Conservation (phyloP, 2,329 filamentous ascomycete species). For the Plectosphaerella sp. region DNA sequence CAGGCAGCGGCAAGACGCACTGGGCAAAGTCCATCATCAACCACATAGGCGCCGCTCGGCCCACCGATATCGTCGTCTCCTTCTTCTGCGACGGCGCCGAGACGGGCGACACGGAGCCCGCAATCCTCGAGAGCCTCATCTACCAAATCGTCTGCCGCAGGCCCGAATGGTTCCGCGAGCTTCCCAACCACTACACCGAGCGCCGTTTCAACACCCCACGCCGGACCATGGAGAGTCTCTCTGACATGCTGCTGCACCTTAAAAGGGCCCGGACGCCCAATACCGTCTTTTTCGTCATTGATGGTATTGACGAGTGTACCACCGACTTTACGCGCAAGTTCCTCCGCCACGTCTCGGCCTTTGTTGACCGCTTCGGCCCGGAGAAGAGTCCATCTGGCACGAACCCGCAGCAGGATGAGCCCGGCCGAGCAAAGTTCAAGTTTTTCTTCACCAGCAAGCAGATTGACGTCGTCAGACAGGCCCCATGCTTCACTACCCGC, state of each 20-base stretch:
- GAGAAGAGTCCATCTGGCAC: not conserved
- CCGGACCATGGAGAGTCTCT: constrained; percentile 7
- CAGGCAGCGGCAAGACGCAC: constrained; percentile 16
- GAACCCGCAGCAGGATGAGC: not conserved
- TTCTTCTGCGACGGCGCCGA: constrained; percentile 14
- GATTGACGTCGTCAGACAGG: constrained; percentile 1
- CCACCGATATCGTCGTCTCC: constrained; percentile 10
- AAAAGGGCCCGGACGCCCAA: constrained; percentile 1
- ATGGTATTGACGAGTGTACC: constrained; percentile 15
- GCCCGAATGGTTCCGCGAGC: constrained; percentile 9
- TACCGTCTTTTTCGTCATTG: constrained; percentile 15
- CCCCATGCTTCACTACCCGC: not conserved
- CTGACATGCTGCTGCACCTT: constrained; percentile 13
- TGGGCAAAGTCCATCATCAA: constrained; percentile 14
- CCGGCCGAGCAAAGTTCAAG: constrained; percentile 4
- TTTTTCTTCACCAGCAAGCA: constrained; percentile 7
- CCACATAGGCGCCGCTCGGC: constrained; percentile 8
- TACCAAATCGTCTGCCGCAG: constrained; percentile 10
- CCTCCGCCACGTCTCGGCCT: constrained; percentile 2
- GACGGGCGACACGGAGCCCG: constrained; percentile 7
- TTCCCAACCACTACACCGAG: constrained; percentile 8
- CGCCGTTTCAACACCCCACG: constrained; percentile 2
- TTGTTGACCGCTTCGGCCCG: not conserved
- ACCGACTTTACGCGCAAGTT: constrained; percentile 4
- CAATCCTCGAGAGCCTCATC: constrained; percentile 16